Percentiles rank a stretch among this genome's conserved stretches.
Evolutionary conservation across 129 eudicot species (phyloP).

Genomic region (Rutidosis leptorrhynchoides): DNA sequence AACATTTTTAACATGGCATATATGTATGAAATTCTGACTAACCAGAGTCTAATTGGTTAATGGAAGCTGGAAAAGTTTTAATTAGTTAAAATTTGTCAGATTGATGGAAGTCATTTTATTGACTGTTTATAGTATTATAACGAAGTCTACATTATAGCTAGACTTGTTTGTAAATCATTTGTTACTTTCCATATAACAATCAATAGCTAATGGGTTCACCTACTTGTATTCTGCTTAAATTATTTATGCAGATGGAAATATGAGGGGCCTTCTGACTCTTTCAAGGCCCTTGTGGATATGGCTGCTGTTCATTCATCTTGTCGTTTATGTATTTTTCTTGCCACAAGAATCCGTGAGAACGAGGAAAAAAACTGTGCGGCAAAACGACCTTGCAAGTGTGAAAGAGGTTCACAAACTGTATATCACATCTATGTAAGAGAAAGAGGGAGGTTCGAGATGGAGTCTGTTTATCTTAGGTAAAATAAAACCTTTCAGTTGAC

Average conservation of each 20-base stretch:
- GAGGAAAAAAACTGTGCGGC: conserved; percentile 49
- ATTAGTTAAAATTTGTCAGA: not conserved
- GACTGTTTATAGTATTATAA: not conserved
- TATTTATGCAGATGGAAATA: conserved; percentile 65
- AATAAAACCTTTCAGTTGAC: not conserved
- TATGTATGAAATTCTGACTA: not conserved
- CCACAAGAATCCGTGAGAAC: conserved; percentile 67
- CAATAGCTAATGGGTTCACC: not conserved
- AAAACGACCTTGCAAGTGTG: conserved; percentile 92
- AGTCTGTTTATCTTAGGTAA: conserved; percentile 78
- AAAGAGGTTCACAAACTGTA: conserved; percentile 55
- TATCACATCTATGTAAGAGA: conserved; percentile 81
- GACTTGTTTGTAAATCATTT: not conserved
- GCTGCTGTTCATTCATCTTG: conserved; percentile 98
- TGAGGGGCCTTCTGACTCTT: conserved; percentile 92
- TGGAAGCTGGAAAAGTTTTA: not conserved
- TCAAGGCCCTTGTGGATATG: conserved; percentile 95
- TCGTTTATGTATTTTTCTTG: conserved; percentile 78
- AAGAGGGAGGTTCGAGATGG: conserved; percentile 89
- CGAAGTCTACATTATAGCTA: not conserved
- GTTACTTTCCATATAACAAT: not conserved
- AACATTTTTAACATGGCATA: not conserved
- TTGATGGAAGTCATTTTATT: not conserved
- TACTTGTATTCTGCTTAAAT: conserved; percentile 1
- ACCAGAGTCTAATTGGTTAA: not conserved